Evolutionary conservation across 73 alveolate genomes (phyloP), one percentile per base, ranked within the genome.

Genomic region (Paraurostyla sp.): DNA sequence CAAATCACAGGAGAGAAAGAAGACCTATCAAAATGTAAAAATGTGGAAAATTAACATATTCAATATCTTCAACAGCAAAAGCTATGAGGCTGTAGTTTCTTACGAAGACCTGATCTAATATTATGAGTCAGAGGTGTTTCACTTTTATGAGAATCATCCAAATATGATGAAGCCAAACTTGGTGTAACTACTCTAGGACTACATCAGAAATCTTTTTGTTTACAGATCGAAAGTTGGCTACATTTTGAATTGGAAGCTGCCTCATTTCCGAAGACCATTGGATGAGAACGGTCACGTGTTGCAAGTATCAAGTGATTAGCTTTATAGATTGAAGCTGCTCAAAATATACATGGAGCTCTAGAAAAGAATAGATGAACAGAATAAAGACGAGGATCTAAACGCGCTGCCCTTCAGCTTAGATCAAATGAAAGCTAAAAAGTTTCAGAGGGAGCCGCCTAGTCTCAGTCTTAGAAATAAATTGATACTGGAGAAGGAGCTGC

Each of bases 401-500:
- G 87, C 80, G 0, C 58, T 90, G n/a, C 92, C 95, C 0, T 16
- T 81, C 29, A 83, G 92, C 43, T 40, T 83, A 11, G 82, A 90
- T 20, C 11, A 51, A 42, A 49, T 49, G 69, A 81, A 90, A 54
- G 82, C 62, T 23, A 71, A 60, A 27, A 68, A 71, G 48, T 0
- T 27, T 38, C 29, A 68, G 11, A 57, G 84, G 54, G 71, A 71
- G 22, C 90, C 90, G 22, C 95, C 95, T 13, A 22, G 45, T 15
- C 50, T 90, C 3, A 59, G 90, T 40, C 58, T 90, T 0, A 0
- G 95, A 0, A 62, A 68, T 23, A 90, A 90, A 40, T 29, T 35
- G 29, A 36, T 90, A 48, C 32, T 81, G n/a, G 95, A 90, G 43
- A 90, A 56, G 23, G 91, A 76, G 9, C 56, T 90, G 84, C 95